Percentiles rank a stretch among this genome's conserved stretches.
phyloP scores from a whole-genome alignment of 257 asterid genomes.

The Solanum sejunctum region DNA sequence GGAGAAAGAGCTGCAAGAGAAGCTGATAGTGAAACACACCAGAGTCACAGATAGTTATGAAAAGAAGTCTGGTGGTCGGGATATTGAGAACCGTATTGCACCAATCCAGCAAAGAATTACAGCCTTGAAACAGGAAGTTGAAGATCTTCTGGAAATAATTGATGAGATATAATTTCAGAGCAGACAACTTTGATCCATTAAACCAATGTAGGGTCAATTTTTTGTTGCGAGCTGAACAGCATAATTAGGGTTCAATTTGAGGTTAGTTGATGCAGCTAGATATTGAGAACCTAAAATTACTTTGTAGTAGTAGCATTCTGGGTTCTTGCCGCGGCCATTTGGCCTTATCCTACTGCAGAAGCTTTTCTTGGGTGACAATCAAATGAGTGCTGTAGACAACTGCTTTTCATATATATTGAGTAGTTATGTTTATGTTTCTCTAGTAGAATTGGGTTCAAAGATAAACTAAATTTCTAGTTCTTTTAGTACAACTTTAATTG shows the following conservation, averaged over 20 bases:
- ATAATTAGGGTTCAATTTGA: neutral
- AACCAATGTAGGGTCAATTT: conserved; percentile 5
- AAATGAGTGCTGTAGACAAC: neutral
- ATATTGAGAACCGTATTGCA: conserved; percentile 70
- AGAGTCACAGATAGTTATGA: conserved; percentile 67
- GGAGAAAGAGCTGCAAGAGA: conserved; percentile 89
- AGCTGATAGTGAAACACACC: conserved; percentile 77
- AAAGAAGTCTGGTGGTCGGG: conserved; percentile 72
- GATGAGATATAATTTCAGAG: conserved; percentile 51
- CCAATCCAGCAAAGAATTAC: conserved; percentile 68
- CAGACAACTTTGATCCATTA: conserved; percentile 1
- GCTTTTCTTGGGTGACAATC: neutral
- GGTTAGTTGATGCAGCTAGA: neutral
- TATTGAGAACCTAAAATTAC: neutral
- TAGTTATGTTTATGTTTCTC: neutral
- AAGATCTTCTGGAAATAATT: conserved; percentile 72
- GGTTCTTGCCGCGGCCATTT: neutral
- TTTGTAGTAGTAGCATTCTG: neutral
- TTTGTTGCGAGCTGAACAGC: conserved; percentile 11
- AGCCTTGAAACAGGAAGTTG: conserved; percentile 75
- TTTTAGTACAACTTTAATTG: neutral
- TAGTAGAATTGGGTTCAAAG: neutral
- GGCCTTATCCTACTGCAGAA: neutral
- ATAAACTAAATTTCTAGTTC: neutral
- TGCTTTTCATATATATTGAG: neutral